Evolutionary conservation across 345 rosid species (phyloP), one percentile per base, ranked within the genome.

Genomic region (Geranium brycei): DNA sequence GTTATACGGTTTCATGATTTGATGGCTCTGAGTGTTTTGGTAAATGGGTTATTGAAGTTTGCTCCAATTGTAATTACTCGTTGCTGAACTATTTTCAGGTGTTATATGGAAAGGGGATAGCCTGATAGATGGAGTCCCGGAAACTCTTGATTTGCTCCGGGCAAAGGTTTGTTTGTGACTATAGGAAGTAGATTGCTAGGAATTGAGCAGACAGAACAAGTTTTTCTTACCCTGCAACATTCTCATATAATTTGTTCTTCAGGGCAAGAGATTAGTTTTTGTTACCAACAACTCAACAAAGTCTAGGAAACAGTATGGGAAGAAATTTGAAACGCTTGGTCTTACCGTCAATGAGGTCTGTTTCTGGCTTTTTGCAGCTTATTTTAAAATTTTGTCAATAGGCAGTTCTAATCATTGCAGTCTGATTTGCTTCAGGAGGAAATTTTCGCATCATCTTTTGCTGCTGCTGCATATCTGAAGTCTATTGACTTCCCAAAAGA

Each of bases 71-170:
- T 23, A 23, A 23, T 23, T 23, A 23, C 28, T 23, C 28, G 28
- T 19, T 58, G 8, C 1, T 19, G n/a, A 28, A 23, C 31, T 51
- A 67, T 62, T 77, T 73, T 72, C 73, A 92, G 98, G 98, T 59
- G 98, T 92, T 14, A 86, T 92, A 8, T 92, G 99, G 99, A 92
- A 92, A 71, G 99, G 99, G 35, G 99, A 92, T 71, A 89, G 81
- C 71, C 71, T 92, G 76, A 92, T 92, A 31, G 97, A 89, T 19
- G 97, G 97, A 78, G 97, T 92, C 66, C 91, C 96, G 12, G 85
- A 76, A 71, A 92, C 97, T 55, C 99, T 89, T 62, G 99, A 92
- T 69, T 79, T 92, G 97, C 97, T 92, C 1, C 89, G 99, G 38
- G 76, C 90, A 23, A 92, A 82, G 95, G 98, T 89, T 62, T 66